Percentiles rank a stretch among this genome's conserved stretches.
Conservation (phyloP, 805 yeast species). For the Brettanomyces naardenensis region DNA sequence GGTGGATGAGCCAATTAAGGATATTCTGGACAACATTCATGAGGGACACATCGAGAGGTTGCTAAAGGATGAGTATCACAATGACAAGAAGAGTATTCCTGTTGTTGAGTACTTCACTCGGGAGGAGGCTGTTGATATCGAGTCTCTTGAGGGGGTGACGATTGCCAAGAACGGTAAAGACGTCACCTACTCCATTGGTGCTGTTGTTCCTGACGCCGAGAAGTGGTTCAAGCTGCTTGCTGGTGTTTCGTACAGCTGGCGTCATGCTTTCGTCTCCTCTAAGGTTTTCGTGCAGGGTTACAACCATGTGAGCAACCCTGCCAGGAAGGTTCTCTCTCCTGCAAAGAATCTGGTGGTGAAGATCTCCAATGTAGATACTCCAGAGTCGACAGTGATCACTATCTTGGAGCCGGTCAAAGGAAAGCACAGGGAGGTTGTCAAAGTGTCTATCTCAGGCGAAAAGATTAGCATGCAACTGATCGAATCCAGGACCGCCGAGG, state of each 20-base stretch:
- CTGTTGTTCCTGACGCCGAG: slow-evolving; percentile 26
- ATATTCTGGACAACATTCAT: slow-evolving; percentile 81
- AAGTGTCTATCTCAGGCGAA: slow-evolving; percentile 43
- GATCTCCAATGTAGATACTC: slow-evolving; percentile 43
- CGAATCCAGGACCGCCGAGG: slow-evolving; percentile 83
- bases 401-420: slow-evolving; percentile 71
- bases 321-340: slow-evolving; percentile 76
- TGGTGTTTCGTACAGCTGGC: slow-evolving; percentile 76
- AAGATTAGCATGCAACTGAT: slow-evolving; percentile 66
- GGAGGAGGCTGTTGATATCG: slow-evolving; percentile 36
- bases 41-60: slow-evolving; percentile 77
- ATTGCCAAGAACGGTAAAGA: slow-evolving; percentile 24
- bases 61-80: slow-evolving; percentile 60
- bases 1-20: slow-evolving; percentile 89
- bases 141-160: slow-evolving; percentile 30
- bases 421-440: slow-evolving; percentile 56
- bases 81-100: slow-evolving; percentile 70
- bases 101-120: slow-evolving; percentile 86
- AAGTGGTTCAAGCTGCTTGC: slow-evolving; percentile 80
- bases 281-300: slow-evolving; percentile 79
- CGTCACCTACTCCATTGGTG: slow-evolving; percentile 32
- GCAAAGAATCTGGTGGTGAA: slow-evolving; percentile 50
- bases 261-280: slow-evolving; percentile 80
- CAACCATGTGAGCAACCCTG: slow-evolving; percentile 72
- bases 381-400: slow-evolving; percentile 43